Conservation (phyloP, 176 grass and related monocot species). For the Carex myosuroides region DNA sequence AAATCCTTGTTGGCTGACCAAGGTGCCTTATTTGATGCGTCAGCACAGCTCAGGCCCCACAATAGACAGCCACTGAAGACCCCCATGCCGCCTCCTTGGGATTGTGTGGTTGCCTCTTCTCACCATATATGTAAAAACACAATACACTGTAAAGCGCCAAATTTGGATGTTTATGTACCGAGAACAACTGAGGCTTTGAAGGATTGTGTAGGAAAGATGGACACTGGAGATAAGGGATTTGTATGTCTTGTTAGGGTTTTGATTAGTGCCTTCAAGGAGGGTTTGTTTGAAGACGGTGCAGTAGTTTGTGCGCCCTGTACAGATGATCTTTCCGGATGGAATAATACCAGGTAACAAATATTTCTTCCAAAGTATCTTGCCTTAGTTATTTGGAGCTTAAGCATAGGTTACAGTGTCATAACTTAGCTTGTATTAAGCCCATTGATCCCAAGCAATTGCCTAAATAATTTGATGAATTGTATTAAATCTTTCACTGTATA, state of each 20-base stretch:
- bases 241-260: conserved; percentile 63
- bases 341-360: conserved; percentile 49
- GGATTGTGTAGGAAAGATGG: conserved; percentile 39
- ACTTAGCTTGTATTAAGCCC: neutral
- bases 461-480: neutral
- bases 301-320: conserved; percentile 63
- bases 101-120: conserved; percentile 33
- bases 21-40: conserved; percentile 39
- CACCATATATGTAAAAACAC: conserved; percentile 23
- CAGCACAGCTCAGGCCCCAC: conserved; percentile 40
- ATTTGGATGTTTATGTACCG: conserved; percentile 36
- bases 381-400: neutral
- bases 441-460: neutral
- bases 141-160: neutral
- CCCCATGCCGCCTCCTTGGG: conserved; percentile 55
- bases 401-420: neutral
- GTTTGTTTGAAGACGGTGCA: conserved; percentile 80
- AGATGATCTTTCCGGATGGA: conserved; percentile 68
- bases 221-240: conserved; percentile 20
- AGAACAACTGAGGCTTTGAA: conserved; percentile 46
- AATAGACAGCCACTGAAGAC: conserved; percentile 44
- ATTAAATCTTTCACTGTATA: too few relatives aligned
- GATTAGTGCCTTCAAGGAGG: conserved; percentile 59
- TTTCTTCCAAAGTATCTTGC: neutral
- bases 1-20: conserved; percentile 39